A percentile compares a stretch with the other conserved stretches of the same genome.
Evolutionary conservation across 2,329 filamentous ascomycete species (phyloP).

Genomic region (Fusarium sp.): DNA sequence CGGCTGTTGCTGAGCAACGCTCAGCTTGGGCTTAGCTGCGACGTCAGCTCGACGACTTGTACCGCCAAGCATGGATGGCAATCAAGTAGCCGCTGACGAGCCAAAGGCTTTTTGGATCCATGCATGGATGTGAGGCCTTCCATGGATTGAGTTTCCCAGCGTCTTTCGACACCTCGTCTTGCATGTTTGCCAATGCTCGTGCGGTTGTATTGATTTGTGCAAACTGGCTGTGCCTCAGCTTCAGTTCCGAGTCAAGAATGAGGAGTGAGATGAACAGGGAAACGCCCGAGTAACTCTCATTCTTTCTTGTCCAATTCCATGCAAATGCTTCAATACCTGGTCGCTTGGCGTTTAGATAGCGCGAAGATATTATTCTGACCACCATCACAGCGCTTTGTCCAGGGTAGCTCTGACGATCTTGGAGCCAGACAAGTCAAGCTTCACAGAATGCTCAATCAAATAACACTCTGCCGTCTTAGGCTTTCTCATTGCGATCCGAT

Average conservation of each 20-base stretch:
- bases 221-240: not conserved
- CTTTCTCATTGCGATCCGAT: not conserved
- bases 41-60: slow-evolving; percentile 11
- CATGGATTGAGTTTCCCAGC: not conserved
- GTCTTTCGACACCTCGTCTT: not conserved
- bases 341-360: slow-evolving; percentile 18
- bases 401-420: slow-evolving; percentile 12
- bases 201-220: not conserved
- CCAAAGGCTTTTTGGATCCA: not conserved
- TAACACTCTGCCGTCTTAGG: not conserved
- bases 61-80: not conserved
- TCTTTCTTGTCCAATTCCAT: not conserved
- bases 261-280: not conserved
- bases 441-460: not conserved
- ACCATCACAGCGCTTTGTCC: not conserved
- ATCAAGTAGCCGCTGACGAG: not conserved
- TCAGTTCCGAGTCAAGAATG: not conserved
- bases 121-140: not conserved
- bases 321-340: not conserved
- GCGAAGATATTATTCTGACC: slow-evolving; percentile 20
- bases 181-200: not conserved
- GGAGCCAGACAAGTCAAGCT: not conserved
- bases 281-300: not conserved
- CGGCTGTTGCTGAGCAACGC: slow-evolving; percentile 42
- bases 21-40: slow-evolving; percentile 13